These are phyloP conservation scores for Botrytis hyacinthi DNA, from an alignment of 2,329 filamentous ascomycete species.

Conservation along the genomic window DNA sequence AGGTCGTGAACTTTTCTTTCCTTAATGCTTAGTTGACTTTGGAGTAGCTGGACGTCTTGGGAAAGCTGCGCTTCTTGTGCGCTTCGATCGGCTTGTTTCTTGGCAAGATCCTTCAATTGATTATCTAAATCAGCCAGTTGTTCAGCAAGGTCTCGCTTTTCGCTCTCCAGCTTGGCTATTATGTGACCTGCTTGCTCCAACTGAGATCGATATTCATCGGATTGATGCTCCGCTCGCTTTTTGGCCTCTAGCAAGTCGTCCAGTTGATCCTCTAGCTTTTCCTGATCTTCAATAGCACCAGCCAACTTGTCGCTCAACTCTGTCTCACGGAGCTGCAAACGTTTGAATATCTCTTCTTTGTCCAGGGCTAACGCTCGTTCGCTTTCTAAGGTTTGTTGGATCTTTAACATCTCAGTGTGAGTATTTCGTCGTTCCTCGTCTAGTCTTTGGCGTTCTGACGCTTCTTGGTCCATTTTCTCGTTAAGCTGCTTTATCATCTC, in stretches of 20 bases:
- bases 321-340: slow-evolving; percentile 86
- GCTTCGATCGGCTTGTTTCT: slow-evolving; percentile 68
- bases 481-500: slow-evolving; percentile 88
- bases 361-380: slow-evolving; percentile 93
- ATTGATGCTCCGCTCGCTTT: slow-evolving; percentile 81
- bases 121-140: slow-evolving; percentile 68
- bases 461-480: slow-evolving; percentile 75
- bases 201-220: slow-evolving; percentile 74
- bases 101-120: slow-evolving; percentile 68
- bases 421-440: slow-evolving; percentile 90
- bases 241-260: slow-evolving; percentile 87
- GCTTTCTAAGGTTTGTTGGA: slow-evolving; percentile 92
- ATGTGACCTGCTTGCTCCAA: slow-evolving; percentile 89
- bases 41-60: slow-evolving; percentile 85
- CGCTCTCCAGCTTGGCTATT: slow-evolving; percentile 79
- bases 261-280: slow-evolving; percentile 88
- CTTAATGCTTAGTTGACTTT: slow-evolving; percentile 84
- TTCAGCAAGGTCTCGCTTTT: slow-evolving; percentile 72
- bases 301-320: slow-evolving; percentile 92
- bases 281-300: slow-evolving; percentile 89
- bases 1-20: slow-evolving; percentile 87
- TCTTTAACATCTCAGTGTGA: slow-evolving; percentile 80
- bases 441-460: slow-evolving; percentile 70
- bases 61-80: slow-evolving; percentile 73
- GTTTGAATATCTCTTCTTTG: slow-evolving; percentile 98